Evolutionary conservation across 306 rosid species (phyloP).

Genomic region (Hippophae tibetana): DNA sequence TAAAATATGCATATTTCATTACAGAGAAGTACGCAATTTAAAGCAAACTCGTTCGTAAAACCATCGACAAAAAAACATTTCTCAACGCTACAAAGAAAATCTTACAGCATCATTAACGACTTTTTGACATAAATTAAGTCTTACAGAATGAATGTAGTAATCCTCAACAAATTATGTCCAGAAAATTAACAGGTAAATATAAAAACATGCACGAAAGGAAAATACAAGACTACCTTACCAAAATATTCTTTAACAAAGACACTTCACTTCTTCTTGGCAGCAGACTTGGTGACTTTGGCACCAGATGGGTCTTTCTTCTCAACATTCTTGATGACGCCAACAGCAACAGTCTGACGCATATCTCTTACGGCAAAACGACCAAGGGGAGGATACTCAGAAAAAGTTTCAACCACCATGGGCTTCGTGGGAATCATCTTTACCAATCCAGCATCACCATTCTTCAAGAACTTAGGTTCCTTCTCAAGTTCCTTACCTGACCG

Average conservation of each 20-base stretch:
- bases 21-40: too few species aligned
- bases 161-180: too few species aligned
- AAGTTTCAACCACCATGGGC: slow-evolving; percentile 35
- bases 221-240: too few species aligned
- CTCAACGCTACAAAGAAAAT: too few species aligned
- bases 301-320: slow-evolving; percentile 53
- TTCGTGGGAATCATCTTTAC: slow-evolving; percentile 35
- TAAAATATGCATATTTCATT: too few species aligned
- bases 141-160: too few species aligned
- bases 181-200: too few species aligned
- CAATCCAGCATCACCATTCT: slow-evolving; percentile 33
- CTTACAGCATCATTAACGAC: too few species aligned
- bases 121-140: too few species aligned
- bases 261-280: slow-evolving; percentile 52
- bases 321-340: slow-evolving; percentile 30
- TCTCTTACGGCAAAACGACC: slow-evolving; percentile 35
- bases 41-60: too few species aligned
- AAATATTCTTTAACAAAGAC: background rate
- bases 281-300: slow-evolving; percentile 55
- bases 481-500: slow-evolving; percentile 35
- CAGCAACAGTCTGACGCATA: slow-evolving; percentile 34
- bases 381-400: slow-evolving; percentile 30
- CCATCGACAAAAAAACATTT: too few species aligned
- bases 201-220: too few species aligned
- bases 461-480: slow-evolving; percentile 36